Evolutionary conservation across 1,284 basidiomycete species (phyloP).

Genomic region (Trametes sp.): DNA sequence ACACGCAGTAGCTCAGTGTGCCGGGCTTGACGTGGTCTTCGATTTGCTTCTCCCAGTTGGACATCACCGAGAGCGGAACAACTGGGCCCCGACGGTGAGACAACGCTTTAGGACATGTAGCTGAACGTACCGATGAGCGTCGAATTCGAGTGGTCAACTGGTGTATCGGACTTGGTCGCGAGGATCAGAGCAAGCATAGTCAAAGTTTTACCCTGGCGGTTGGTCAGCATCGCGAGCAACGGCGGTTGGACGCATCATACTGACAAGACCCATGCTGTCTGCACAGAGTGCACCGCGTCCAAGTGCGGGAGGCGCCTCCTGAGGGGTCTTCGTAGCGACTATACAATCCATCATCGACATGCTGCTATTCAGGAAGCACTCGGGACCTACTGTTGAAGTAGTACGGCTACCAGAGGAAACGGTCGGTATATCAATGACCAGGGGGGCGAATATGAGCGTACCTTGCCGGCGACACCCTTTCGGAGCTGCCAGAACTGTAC

Average conservation of each 20-base stretch:
- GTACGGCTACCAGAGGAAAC: slow-evolving; percentile 50
- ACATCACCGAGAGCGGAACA: slow-evolving; percentile 85
- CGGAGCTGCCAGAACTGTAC: slow-evolving; percentile 89
- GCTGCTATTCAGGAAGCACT: not conserved
- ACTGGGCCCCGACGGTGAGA: slow-evolving; percentile 54
- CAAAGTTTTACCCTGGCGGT: slow-evolving; percentile 78
- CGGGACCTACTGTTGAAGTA: slow-evolving; percentile 70
- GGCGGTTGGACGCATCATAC: not conserved
- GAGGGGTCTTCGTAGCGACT: slow-evolving; percentile 85
- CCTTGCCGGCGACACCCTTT: slow-evolving; percentile 57
- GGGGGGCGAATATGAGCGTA: slow-evolving; percentile 31
- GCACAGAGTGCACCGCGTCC: slow-evolving; percentile 87
- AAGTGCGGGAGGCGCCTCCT: slow-evolving; percentile 67
- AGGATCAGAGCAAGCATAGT: slow-evolving; percentile 82
- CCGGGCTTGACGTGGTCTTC: slow-evolving; percentile 74
- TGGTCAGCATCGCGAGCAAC: no score
- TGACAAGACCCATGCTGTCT: slow-evolving; percentile 85
- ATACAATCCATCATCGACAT: slow-evolving; percentile 33
- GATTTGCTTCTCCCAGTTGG: slow-evolving; percentile 93
- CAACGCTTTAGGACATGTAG: not conserved
- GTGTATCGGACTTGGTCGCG: slow-evolving; percentile 73
- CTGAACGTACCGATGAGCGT: slow-evolving; percentile 75
- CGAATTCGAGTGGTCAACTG: slow-evolving; percentile 61
- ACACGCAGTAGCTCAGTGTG: slow-evolving; percentile 65
- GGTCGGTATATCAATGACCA: not conserved